Evolutionary conservation across 345 rosid species (phyloP).

Genomic region (Theobroma cacao): DNA sequence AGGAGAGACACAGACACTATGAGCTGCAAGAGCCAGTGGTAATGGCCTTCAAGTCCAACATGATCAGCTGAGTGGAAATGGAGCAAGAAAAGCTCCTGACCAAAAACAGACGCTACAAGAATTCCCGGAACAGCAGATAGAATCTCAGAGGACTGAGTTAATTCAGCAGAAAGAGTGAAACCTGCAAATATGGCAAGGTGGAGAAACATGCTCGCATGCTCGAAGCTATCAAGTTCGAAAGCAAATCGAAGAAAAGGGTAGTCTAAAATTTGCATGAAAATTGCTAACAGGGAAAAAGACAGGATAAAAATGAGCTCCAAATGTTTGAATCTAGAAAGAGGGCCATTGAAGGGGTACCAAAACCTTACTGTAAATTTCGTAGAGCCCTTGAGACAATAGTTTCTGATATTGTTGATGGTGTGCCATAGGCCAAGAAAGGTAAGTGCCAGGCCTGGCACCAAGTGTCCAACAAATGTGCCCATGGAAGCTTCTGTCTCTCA

Average conservation of each 20-base stretch:
- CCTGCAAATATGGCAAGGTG: constrained; percentile 74
- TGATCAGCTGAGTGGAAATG: constrained; percentile 90
- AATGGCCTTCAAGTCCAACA: constrained; percentile 84
- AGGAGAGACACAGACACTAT: constrained; percentile 59
- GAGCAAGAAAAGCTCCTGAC: constrained; percentile 83
- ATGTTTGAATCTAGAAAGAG: constrained; percentile 40
- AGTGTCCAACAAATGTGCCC: constrained; percentile 75
- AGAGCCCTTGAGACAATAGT: constrained; percentile 60
- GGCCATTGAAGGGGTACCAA: constrained; percentile 52
- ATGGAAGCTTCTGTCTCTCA: constrained; percentile 25
- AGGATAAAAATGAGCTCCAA: constrained; percentile 55
- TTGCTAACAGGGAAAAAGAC: constrained; percentile 59
- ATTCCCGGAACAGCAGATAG: constrained; percentile 52
- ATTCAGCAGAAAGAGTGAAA: constrained; percentile 60
- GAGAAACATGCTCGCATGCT: constrained; percentile 84
- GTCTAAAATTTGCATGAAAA: constrained; percentile 52
- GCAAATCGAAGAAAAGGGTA: constrained; percentile 48
- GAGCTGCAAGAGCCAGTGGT: constrained; percentile 85
- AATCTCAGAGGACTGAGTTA: constrained; percentile 40
- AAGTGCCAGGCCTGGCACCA: constrained; percentile 68
- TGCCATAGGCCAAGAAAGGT: constrained; percentile 84
- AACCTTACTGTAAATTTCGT: constrained; percentile 43
- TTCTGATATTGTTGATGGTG: constrained; percentile 55
- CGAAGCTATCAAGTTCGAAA: constrained; percentile 61
- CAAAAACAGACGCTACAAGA: constrained; percentile 59